Conservation (phyloP, 2,329 filamentous ascomycete genomes). For the Sporothrix mexicana region DNA sequence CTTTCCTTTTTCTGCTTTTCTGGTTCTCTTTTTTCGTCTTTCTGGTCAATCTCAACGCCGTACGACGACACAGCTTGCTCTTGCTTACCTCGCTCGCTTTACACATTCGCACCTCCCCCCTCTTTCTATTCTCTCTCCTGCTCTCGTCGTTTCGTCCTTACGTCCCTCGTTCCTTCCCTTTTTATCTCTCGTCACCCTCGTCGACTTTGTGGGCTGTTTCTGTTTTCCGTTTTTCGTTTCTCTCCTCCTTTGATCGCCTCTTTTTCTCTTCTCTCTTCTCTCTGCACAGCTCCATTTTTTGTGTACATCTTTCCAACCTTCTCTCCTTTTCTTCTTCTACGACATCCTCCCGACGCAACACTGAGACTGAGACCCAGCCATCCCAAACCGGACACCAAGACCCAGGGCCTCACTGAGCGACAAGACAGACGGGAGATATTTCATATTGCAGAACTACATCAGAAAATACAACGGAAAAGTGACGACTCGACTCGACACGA, state of each 20-base stretch:
- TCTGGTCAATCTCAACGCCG: neutral
- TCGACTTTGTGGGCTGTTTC: neutral
- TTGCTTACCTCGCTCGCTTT: neutral
- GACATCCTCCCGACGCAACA: no score
- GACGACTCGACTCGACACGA: constrained; percentile 1
- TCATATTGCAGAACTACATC: neutral
- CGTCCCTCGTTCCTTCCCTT: neutral
- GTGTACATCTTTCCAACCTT: no score
- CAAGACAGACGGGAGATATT: neutral
- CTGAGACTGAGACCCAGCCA: constrained; percentile 5
- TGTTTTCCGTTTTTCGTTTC: neutral
- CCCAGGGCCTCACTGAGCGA: constrained; percentile 7
- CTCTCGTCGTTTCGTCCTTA: neutral
- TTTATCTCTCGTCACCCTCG: neutral
- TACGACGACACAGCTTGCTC: neutral
- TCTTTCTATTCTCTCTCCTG: neutral
- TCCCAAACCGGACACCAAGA: neutral
- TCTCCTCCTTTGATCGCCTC: neutral
- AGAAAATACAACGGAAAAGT: neutral
- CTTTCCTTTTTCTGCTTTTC: constrained; percentile 21
- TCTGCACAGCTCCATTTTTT: neutral
- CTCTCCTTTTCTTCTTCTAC: neutral
- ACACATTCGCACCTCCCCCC: neutral
- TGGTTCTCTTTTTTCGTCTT: neutral
- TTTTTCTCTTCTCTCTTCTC: neutral